phyloP scores from a whole-genome alignment of 106 monocot species.

The Alisma plantagoaquatica region DNA sequence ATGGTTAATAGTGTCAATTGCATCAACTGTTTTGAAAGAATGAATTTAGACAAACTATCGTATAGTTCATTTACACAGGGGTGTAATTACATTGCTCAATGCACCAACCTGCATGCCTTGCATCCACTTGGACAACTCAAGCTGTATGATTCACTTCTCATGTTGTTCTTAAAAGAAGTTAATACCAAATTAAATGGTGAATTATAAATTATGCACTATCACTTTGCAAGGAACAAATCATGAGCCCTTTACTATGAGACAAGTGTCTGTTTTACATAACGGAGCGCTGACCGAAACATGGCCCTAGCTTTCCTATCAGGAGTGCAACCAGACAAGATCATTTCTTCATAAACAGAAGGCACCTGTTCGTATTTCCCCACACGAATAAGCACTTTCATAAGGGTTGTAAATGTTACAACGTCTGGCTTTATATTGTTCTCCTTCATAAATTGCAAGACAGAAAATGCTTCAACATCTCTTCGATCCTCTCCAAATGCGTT shows the following conservation, averaged over 20 bases:
- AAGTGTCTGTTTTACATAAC: constrained; percentile 45
- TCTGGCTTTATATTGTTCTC: constrained; percentile 84
- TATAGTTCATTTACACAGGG: too few relatives aligned
- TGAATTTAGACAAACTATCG: too few relatives aligned
- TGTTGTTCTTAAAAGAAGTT: too few relatives aligned
- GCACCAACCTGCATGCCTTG: too few relatives aligned
- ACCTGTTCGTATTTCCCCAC: constrained; percentile 92
- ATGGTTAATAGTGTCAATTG: too few relatives aligned
- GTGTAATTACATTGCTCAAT: too few relatives aligned
- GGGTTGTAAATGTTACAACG: constrained; percentile 96
- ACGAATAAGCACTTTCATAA: constrained; percentile 96
- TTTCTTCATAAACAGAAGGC: constrained; percentile 72
- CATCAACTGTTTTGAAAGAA: too few relatives aligned
- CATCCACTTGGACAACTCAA: too few relatives aligned
- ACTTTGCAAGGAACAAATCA: too few relatives aligned
- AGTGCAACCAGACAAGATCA: constrained; percentile 56
- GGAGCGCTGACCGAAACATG: constrained; percentile 63
- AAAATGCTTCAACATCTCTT: constrained; percentile 85
- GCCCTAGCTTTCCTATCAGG: constrained; percentile 78
- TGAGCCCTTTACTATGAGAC: constrained; percentile 19
- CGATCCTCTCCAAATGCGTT: constrained; percentile 97
- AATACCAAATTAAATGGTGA: too few relatives aligned
- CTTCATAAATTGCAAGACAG: constrained; percentile 87
- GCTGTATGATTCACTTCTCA: too few relatives aligned
- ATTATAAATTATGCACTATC: too few relatives aligned